Base-by-base conservation (phyloP, 768 basidiomycete genomes). In the Lactarius hengduanensis region DNA sequence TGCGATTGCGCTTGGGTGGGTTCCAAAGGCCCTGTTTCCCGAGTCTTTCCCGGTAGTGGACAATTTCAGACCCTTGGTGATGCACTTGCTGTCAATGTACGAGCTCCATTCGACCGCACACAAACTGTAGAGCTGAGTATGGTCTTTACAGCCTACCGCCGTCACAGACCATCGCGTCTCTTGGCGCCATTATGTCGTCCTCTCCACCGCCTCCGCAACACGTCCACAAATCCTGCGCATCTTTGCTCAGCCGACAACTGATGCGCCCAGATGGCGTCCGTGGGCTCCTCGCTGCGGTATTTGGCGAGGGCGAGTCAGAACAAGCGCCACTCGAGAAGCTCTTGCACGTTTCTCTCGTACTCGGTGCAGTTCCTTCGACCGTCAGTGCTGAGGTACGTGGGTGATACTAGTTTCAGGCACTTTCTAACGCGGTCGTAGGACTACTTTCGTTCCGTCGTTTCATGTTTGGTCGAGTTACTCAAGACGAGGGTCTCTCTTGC, bases 191-290 rank as follows among this genome's bases (percentile, higher is more conserved):
- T 41, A 67, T 67, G 66, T 67, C 66, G 3, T 89, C n/a, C 71
- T 91, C 36, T 81, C 87, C 3, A 75, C 76, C 56, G 64, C 72
- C 11, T 74, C 79, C 84, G 4, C 64, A 75, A 18, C 84, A 91
- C 71, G 82, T 85, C 40, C 82, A 82, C 47, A 88, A 82, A 71
- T 71, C 85, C 36, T 90, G 86, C 69, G 78, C 83, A 0, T 80
- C 80, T n/a, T 77, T 92, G 38, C 82, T 94, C 30, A 88, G 86
- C 69, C 81, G 83, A 64, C 91, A 92, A 72, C 76, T 94, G 11
- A 76, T 91, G 26, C 85, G 90, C 26, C 84, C 86, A 0, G 83
- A 86, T 28, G 93, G 93, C 1, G 80, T 94, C 1, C 80, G 79
- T 34, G 90, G 90, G 0, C 80, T 94, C 22, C 87, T 84, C 69